Base-by-base conservation (phyloP, 2,329 filamentous ascomycete genomes). In the Pyrenochaeta sp. region DNA sequence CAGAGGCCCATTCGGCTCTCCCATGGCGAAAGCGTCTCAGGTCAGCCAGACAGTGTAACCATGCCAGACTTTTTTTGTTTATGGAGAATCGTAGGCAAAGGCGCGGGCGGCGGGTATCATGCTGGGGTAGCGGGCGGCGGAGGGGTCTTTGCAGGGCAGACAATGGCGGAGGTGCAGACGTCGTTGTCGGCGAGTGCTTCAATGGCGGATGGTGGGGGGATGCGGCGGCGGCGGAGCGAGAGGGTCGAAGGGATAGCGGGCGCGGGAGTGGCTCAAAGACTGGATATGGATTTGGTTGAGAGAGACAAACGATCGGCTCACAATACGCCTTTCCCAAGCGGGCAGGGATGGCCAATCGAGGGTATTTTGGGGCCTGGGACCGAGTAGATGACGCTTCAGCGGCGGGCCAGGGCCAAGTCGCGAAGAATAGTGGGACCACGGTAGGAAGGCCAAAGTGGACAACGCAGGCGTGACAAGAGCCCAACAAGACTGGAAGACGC, bases 1-100 rank as follows among this genome's bases (percentile, higher is more conserved):
- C n/a, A n/a, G n/a, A 61, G 48, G 53, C 42, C 51, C 44, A 42
- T 48, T 58, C 24, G 61, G 50, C 53, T 62, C 60, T 48, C 42
- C 54, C 67, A 69, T 69, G 60, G 52, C 58, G 48, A 29, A 52
- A 45, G 35, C 46, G 59, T 58, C 48, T 54, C 53, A 57, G 60
- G 48, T 66, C 50, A 68, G 50, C 45, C 50, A 41, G 48, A 55
- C 48, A 29, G 61, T 60, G 60, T 56, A 46, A 67, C 56, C 68
- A 71, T 71, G 56, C 58, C 63, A 67, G 44, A 34, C 40, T 34
- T 29, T 35, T 36, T 41, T 23, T 17, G 35, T 46, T 29, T 49
- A 23, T 31, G 46, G 36, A 35, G 41, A 35, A 36, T 47, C 52
- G 48, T 52, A 32, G 39, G 39, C 40, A 31, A 22, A 28, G 51